These are phyloP conservation scores for Clausena lansium DNA, from an alignment of 345 rosid genomes.

Conservation along the genomic window DNA sequence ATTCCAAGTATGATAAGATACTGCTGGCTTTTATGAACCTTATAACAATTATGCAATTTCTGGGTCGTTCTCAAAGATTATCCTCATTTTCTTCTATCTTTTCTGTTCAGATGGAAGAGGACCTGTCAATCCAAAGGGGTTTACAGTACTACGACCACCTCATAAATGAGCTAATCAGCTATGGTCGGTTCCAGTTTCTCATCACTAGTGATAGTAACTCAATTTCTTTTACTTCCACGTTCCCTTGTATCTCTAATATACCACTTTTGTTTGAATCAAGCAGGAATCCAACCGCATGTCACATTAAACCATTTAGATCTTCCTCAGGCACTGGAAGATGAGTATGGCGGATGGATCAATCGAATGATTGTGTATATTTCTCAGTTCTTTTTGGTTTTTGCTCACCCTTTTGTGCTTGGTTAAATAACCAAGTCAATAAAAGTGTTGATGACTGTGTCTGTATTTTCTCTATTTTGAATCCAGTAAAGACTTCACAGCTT, in stretches of 20 bases:
- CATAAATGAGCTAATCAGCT: constrained; percentile 41
- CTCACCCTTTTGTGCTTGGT: not conserved
- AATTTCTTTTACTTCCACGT: not conserved
- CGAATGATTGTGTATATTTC: constrained; percentile 46
- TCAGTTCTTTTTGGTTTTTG: not conserved
- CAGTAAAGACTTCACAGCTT: constrained; percentile 76
- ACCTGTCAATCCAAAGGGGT: constrained; percentile 56
- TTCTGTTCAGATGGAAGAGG: constrained; percentile 50
- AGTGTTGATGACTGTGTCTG: too few species aligned
- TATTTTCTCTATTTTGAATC: constrained; percentile 16
- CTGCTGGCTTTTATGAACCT: not conserved
- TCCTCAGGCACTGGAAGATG: constrained; percentile 69
- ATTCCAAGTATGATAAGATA: constrained; percentile 47
- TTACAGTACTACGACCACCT: constrained; percentile 54
- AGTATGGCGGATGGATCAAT: constrained; percentile 70
- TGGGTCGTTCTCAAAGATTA: not conserved
- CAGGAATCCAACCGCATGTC: constrained; percentile 66
- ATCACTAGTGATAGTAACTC: not conserved
- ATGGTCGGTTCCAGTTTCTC: constrained; percentile 30
- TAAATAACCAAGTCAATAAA: not conserved
- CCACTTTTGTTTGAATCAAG: not conserved
- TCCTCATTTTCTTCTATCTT: not conserved
- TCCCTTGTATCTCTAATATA: not conserved
- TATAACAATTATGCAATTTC: not conserved
- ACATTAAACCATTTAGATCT: constrained; percentile 53